Evolutionary conservation across 345 rosid genomes (phyloP).

Genomic region (Brassica carinata): DNA sequence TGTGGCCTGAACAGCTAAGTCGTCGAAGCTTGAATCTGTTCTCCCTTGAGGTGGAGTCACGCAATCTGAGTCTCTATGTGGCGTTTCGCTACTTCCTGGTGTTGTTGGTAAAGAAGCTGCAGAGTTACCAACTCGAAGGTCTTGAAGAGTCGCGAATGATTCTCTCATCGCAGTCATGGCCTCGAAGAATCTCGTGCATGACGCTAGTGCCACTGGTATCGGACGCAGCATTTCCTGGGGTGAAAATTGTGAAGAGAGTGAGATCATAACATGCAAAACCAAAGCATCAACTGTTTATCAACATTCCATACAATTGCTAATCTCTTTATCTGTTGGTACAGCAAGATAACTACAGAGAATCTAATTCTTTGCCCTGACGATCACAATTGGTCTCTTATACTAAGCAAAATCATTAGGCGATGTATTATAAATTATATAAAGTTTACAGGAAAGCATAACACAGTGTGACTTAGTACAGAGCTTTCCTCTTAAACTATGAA

Average conservation of each 20-base stretch:
- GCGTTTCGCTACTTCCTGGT: constrained; percentile 55
- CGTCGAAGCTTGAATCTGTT: constrained; percentile 66
- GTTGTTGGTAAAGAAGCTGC: constrained; percentile 60
- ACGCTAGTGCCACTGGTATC: constrained; percentile 96
- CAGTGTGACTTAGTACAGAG: neutral
- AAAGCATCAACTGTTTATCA: neutral
- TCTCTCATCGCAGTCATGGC: constrained; percentile 99
- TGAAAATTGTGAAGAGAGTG: neutral
- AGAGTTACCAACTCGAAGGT: constrained; percentile 74
- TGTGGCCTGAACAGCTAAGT: constrained; percentile 49
- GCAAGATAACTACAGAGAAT: neutral
- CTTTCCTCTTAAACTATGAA: constrained; percentile 14
- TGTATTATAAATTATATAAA: neutral
- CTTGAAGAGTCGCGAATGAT: constrained; percentile 87
- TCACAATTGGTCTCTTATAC: neutral
- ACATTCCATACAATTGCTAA: neutral
- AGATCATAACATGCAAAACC: neutral
- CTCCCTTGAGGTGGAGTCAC: constrained; percentile 79
- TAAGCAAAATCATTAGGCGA: neutral
- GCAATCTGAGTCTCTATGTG: constrained; percentile 51
- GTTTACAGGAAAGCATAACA: neutral
- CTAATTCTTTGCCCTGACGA: neutral
- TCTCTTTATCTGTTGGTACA: constrained; percentile 6
- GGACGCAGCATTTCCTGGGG: constrained; percentile 95
- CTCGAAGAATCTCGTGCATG: constrained; percentile 94